Percentiles rank a stretch among this genome's conserved stretches.
phyloP scores from a whole-genome alignment of 1,139 yeast species.

The Candida sp. region DNA sequence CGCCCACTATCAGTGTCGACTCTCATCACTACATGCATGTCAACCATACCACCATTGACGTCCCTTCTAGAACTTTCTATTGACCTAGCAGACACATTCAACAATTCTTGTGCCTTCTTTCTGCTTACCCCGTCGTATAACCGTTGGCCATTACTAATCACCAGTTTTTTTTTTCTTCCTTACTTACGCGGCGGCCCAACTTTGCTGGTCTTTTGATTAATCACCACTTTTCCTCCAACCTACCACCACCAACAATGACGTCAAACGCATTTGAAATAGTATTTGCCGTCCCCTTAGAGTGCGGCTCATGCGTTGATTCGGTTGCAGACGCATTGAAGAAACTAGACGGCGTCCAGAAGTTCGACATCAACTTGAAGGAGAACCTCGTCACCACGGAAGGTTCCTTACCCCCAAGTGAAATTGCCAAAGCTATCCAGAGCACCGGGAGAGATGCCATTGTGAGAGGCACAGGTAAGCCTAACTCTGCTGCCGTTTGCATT shows the following conservation, averaged over 20 bases:
- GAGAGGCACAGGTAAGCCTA: slow-evolving; percentile 87
- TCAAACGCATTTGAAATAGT: slow-evolving; percentile 52
- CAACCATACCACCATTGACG: too few relatives aligned
- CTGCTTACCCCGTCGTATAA: not conserved
- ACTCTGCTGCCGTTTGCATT: slow-evolving; percentile 92
- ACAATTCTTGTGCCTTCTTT: too few relatives aligned
- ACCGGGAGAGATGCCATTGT: slow-evolving; percentile 91
- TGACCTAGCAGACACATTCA: not conserved
- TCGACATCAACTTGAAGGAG: slow-evolving; percentile 54
- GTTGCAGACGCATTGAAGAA: slow-evolving; percentile 56
- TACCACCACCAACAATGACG: not conserved
- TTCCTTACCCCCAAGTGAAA: slow-evolving; percentile 66
- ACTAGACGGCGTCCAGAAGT: slow-evolving; percentile 49
- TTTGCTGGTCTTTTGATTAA: not conserved
- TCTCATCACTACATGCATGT: too few relatives aligned
- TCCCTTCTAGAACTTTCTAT: not conserved
- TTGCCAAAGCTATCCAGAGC: slow-evolving; percentile 66
- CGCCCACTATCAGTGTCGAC: too few relatives aligned
- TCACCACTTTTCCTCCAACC: not conserved
- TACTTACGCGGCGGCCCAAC: not conserved
- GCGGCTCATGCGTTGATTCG: slow-evolving; percentile 69
- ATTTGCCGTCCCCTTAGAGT: slow-evolving; percentile 81
- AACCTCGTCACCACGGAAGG: slow-evolving; percentile 72
- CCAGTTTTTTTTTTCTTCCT: not conserved
- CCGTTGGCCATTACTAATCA: not conserved